A percentile compares a stretch with the other conserved stretches of the same genome.
Evolutionary conservation across 306 rosid genomes (phyloP).

Genomic region (Mucuna pruriens): DNA sequence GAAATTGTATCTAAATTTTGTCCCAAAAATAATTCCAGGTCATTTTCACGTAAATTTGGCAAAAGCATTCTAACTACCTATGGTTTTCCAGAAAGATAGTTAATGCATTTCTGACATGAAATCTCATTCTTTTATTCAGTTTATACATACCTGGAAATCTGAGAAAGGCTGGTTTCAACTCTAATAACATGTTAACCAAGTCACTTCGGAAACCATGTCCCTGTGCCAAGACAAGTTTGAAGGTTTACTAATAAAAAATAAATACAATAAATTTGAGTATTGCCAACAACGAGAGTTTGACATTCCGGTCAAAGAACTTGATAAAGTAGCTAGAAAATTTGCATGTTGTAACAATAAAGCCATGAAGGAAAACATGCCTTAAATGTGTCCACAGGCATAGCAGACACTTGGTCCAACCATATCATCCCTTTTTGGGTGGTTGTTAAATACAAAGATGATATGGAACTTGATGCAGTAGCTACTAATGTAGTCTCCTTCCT

Average conservation of each 20-base stretch:
- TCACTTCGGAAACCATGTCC: conserved; percentile 87
- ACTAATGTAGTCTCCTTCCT: conserved; percentile 27
- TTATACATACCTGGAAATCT: conserved; percentile 78
- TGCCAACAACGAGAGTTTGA: not conserved
- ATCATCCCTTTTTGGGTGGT: conserved; percentile 43
- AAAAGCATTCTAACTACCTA: not conserved
- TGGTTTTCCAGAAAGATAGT: not conserved
- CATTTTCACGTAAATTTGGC: not conserved
- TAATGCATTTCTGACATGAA: not conserved
- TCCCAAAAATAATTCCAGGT: not conserved
- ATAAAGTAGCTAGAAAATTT: not conserved
- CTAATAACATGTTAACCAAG: conserved; percentile 54
- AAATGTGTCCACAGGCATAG: conserved; percentile 46
- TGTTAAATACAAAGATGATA: conserved; percentile 39
- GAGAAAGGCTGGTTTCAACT: conserved; percentile 68
- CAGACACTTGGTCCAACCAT: conserved; percentile 57
- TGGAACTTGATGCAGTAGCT: conserved; percentile 22
- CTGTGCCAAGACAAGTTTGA: conserved; percentile 43
- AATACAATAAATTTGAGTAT: not conserved
- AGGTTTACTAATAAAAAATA: not conserved
- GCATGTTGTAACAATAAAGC: not conserved
- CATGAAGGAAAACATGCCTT: conserved; percentile 31
- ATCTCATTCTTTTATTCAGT: not conserved
- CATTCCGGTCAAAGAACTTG: not conserved
- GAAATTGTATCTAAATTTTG: no score